A percentile compares a stretch with the other conserved stretches of the same genome.
These are phyloP conservation scores for Thielaviopsis euricoi DNA, from an alignment of 2,329 filamentous ascomycete genomes.

Conservation along the genomic window DNA sequence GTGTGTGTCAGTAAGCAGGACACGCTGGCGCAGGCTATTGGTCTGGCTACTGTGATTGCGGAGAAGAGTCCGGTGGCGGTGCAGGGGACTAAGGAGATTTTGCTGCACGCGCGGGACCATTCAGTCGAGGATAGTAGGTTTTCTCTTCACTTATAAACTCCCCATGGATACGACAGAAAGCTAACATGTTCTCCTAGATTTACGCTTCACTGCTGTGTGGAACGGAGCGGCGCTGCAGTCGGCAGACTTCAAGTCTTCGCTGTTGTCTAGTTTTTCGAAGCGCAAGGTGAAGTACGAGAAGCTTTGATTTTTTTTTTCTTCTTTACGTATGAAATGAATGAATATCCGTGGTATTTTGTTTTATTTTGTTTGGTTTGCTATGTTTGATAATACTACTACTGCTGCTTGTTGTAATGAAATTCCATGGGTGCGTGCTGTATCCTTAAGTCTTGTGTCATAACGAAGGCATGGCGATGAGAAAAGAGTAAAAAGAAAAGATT, in stretches of 20 bases:
- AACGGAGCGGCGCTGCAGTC: conserved; percentile 74
- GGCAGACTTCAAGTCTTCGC: conserved; percentile 54
- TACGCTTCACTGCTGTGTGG: conserved; percentile 78
- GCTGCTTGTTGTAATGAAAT: too few relatives aligned
- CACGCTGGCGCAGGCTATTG: conserved; percentile 44
- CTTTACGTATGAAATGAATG: not conserved
- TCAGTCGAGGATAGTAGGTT: conserved; percentile 55
- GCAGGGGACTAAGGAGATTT: conserved; percentile 70
- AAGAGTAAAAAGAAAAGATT: conserved; percentile 10
- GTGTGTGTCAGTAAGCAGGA: conserved; percentile 47
- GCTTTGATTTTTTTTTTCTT: conserved; percentile 30
- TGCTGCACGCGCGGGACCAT: conserved; percentile 70
- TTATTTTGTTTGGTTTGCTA: too few relatives aligned
- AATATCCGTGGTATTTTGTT: too few relatives aligned
- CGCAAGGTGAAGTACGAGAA: conserved; percentile 72
- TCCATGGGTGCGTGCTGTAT: too few relatives aligned
- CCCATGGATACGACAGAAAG: too few relatives aligned
- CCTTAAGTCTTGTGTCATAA: too few relatives aligned
- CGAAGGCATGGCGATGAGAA: too few relatives aligned
- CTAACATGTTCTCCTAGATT: conserved; percentile 24
- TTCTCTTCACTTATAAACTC: not conserved
- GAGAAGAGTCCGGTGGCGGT: conserved; percentile 78
- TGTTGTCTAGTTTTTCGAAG: conserved; percentile 64
- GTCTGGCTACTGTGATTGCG: conserved; percentile 49
- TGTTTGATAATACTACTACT: too few relatives aligned